A percentile compares a stretch with the other conserved stretches of the same genome.
phyloP scores from a whole-genome alignment of 768 basidiomycete species.

The Termitomyces sp. region DNA sequence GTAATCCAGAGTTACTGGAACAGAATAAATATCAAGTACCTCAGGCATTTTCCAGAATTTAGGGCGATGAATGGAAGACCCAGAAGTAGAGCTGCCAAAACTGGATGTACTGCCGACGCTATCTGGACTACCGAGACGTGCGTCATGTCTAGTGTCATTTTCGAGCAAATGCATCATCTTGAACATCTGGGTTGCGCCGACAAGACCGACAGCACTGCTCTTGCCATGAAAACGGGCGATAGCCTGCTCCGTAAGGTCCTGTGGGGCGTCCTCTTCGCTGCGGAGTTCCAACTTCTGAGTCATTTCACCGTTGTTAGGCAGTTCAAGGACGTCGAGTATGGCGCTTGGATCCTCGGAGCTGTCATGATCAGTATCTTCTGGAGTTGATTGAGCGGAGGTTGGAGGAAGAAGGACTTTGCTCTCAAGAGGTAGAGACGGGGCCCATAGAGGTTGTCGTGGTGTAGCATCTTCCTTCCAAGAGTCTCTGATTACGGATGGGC shows the following conservation, averaged over 20 bases:
- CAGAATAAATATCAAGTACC: conserved; percentile 37
- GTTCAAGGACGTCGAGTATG: conserved; percentile 31
- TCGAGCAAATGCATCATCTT: conserved; percentile 49
- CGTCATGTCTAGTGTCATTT: conserved; percentile 10
- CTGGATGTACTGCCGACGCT: conserved; percentile 13
- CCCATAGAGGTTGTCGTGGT: conserved; percentile 2
- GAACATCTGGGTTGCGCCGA: conserved; percentile 50
- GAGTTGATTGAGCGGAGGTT: conserved; percentile 5
- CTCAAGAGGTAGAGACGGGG: not conserved
- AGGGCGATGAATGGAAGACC: conserved; percentile 30
- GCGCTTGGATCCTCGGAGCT: conserved; percentile 19
- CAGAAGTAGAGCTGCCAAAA: not conserved
- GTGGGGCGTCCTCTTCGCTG: conserved; percentile 20
- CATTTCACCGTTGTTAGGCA: conserved; percentile 30
- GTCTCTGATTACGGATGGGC: conserved; percentile 56
- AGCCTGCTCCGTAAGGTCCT: conserved; percentile 26
- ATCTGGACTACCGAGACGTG: conserved; percentile 16
- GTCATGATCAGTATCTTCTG: conserved; percentile 19
- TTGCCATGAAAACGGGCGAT: conserved; percentile 59
- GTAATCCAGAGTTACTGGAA: not conserved
- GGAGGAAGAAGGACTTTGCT: not conserved
- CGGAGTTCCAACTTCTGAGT: conserved; percentile 32
- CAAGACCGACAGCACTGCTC: conserved; percentile 53
- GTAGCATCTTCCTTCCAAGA: conserved; percentile 49
- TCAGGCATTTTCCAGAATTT: conserved; percentile 58